Percentiles rank a stretch among this genome's conserved stretches.
Conservation (phyloP, 257 asterid genomes). For the Gardenia jasminoides region DNA sequence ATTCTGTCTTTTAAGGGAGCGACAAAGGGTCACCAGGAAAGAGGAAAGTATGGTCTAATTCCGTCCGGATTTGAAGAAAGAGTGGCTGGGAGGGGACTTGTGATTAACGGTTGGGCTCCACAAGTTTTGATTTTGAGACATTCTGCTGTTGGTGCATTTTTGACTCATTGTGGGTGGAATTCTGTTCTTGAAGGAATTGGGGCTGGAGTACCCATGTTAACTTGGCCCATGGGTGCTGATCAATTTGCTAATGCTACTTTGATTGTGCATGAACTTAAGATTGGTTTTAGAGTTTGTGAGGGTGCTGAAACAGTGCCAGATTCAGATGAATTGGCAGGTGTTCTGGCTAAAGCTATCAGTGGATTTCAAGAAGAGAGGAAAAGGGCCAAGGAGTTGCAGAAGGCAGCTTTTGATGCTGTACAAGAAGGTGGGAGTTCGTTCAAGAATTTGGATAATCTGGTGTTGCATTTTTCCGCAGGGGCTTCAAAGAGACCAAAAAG, state of each 20-base stretch:
- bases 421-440: slow-evolving; percentile 54
- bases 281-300: slow-evolving; percentile 60
- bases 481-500: background rate
- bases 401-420: slow-evolving; percentile 47
- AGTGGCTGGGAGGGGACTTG: slow-evolving; percentile 54
- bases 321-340: slow-evolving; percentile 34
- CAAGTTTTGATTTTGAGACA: slow-evolving; percentile 63
- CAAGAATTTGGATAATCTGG: slow-evolving; percentile 41
- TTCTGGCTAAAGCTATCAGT: slow-evolving; percentile 25
- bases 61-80: slow-evolving; percentile 70
- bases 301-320: slow-evolving; percentile 48
- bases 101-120: slow-evolving; percentile 77
- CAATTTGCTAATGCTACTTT: slow-evolving; percentile 56
- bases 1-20: slow-evolving; percentile 52
- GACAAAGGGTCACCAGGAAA: slow-evolving; percentile 44
- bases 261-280: slow-evolving; percentile 52
- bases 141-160: slow-evolving; percentile 33
- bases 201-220: slow-evolving; percentile 62
- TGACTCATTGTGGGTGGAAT: slow-evolving; percentile 85
- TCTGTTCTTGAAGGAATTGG: slow-evolving; percentile 50
- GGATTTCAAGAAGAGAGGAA: slow-evolving; percentile 32
- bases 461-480: slow-evolving; percentile 19
- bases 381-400: slow-evolving; percentile 14
- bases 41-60: slow-evolving; percentile 35
- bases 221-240: slow-evolving; percentile 91